Evolutionary conservation across 371 early-diverging fungal genomes (phyloP).

Genomic region (Mortierella sp.): DNA sequence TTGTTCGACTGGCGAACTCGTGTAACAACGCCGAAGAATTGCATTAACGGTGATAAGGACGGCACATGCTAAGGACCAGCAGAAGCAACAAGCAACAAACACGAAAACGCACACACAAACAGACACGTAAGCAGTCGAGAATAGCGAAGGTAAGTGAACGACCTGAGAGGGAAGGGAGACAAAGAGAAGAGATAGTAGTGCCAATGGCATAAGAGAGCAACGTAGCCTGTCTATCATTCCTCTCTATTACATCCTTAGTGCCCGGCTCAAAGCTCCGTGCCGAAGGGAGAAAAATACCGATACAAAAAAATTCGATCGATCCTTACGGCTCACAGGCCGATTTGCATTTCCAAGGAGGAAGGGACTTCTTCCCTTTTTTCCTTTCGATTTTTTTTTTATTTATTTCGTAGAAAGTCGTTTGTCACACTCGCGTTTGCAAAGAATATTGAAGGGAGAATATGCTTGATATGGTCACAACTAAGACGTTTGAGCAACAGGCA

Average conservation of each 20-base stretch:
- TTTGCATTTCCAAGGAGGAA: no score
- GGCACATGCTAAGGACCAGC: neutral
- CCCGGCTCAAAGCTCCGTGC: neutral
- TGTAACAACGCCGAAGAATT: neutral
- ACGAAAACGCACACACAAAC: no score
- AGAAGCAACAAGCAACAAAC: no score
- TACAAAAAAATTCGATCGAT: neutral
- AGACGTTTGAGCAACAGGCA: neutral
- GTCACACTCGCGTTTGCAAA: neutral
- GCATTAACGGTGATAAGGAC: neutral
- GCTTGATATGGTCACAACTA: neutral
- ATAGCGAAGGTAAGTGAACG: neutral
- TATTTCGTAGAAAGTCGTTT: neutral
- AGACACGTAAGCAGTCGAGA: neutral
- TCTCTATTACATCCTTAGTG: neutral
- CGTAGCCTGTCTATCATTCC: neutral
- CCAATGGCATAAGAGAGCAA: neutral
- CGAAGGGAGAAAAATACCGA: neutral
- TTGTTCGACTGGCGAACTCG: neutral
- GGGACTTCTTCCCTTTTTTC: neutral
- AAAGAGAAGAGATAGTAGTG: neutral
- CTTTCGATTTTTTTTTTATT: neutral
- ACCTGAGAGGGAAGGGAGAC: neutral
- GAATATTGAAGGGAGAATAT: no score
- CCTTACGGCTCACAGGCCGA: constrained; percentile 4